These are phyloP conservation scores for Nicotiana knightiana DNA, from an alignment of 257 asterid genomes.

Conservation along the genomic window DNA sequence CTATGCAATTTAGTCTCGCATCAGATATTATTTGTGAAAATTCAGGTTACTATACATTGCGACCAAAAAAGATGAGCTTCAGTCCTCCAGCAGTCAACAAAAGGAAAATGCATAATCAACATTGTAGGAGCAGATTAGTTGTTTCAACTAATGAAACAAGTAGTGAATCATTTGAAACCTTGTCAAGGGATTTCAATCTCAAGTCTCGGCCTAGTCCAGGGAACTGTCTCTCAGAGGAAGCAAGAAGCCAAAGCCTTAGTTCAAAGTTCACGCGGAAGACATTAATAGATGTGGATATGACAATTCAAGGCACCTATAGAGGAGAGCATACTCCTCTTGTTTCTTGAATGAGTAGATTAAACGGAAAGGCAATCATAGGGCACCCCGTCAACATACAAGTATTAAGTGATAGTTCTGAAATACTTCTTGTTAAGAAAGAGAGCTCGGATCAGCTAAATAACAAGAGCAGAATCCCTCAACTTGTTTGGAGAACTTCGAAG, in stretches of 20 bases:
- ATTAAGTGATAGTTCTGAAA: slow-evolving; percentile 18
- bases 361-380: slow-evolving; percentile 41
- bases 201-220: slow-evolving; percentile 6
- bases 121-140: background rate
- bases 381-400: slow-evolving; percentile 47
- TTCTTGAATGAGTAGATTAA: slow-evolving; percentile 37
- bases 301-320: slow-evolving; percentile 26
- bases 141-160: slow-evolving; percentile 10
- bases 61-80: background rate
- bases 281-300: slow-evolving; percentile 44
- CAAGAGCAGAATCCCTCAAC: slow-evolving; percentile 16
- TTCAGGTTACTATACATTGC: background rate
- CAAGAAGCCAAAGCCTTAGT: background rate
- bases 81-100: slow-evolving; percentile 16
- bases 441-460: slow-evolving; percentile 2
- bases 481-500: slow-evolving; percentile 51
- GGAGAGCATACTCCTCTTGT: slow-evolving; percentile 48
- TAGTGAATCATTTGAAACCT: slow-evolving; percentile 14
- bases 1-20: too few relatives aligned
- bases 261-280: background rate
- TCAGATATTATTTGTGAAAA: too few relatives aligned
- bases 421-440: background rate
- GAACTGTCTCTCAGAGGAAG: slow-evolving; percentile 6
- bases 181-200: slow-evolving; percentile 11
- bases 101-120: slow-evolving; percentile 1